Conservation (phyloP, 345 rosid species). For the Citrus australasica region DNA sequence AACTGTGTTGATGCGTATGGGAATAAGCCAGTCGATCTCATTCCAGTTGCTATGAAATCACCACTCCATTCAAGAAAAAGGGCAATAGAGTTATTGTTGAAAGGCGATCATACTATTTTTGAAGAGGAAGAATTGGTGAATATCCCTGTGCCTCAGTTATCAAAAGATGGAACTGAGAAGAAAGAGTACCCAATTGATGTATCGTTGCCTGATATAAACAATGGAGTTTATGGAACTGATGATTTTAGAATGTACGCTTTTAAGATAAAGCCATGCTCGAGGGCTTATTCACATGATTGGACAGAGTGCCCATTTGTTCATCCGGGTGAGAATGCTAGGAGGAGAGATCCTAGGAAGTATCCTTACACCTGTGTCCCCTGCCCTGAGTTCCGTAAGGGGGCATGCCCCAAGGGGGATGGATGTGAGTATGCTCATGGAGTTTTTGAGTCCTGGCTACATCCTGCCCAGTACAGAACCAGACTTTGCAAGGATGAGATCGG, state of each 20-base stretch:
- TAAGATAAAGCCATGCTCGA: conserved; percentile 95
- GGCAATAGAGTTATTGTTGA: conserved; percentile 54
- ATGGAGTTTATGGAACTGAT: conserved; percentile 75
- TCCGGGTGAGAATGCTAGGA: conserved; percentile 98
- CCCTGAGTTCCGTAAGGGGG: conserved; percentile 94
- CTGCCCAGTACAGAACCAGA: conserved; percentile 90
- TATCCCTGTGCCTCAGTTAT: conserved; percentile 31
- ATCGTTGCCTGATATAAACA: conserved; percentile 87
- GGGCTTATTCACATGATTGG: conserved; percentile 99
- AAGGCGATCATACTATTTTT: conserved; percentile 24
- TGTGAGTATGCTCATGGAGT: conserved; percentile 98
- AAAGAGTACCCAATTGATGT: conserved; percentile 84
- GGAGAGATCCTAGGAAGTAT: conserved; percentile 92
- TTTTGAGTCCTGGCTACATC: conserved; percentile 99
- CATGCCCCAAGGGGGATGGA: conserved; percentile 83
- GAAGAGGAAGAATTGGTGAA: conserved; percentile 44
- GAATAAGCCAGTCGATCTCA: conserved; percentile 63
- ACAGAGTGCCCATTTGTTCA: conserved; percentile 98
- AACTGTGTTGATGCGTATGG: conserved; percentile 55
- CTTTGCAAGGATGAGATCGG: conserved; percentile 97
- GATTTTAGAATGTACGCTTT: conserved; percentile 94
- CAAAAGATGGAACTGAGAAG: conserved; percentile 58
- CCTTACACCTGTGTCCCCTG: conserved; percentile 96
- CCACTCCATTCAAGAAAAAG: conserved; percentile 41
- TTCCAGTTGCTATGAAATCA: conserved; percentile 35